Evolutionary conservation across 2,329 filamentous ascomycete genomes (phyloP), one percentile per base, ranked within the genome.

Genomic region (Diaporthe destruens): DNA sequence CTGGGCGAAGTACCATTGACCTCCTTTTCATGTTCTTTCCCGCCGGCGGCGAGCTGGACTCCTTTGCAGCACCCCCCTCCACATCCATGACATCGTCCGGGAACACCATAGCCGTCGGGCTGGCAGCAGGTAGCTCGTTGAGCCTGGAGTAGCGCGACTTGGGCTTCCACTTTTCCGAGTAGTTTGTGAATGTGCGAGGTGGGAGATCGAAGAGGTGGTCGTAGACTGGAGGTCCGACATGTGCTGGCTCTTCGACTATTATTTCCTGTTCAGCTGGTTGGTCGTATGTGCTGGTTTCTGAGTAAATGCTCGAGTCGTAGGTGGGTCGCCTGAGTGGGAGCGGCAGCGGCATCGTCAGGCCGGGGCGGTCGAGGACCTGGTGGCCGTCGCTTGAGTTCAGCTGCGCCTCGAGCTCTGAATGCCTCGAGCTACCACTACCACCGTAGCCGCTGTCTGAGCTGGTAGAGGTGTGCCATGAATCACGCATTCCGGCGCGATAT

Each of bases 371-470:
- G 3, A 42, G 39, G 14, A 18, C 44, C 34, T 70, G 44, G 11
- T 23, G 51, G 3, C 23, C 32, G 3, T 53, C 54, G 42, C 42
- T 29, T 5, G 42, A 39, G 14, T 59, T 55, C 32, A 59, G 14
- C 6, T 23, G 69, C 0, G 56, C 29, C 16, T 56, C 42, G 3
- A 55, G 16, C n/a, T 56, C 34, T 6, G 49, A 69, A 3, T 42
- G 55, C 23, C 42, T 32, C 0, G 71, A 72, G 20, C 55, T 56
- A 14, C 29, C 72, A 29, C 44, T 56, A 9, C 29, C 72, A 36
- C 44, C 44, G 44, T 74, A 74, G 12, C 72, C 72, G 51, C 72
- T 74, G 70, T 74, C 72, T 34, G 72, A 72, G 25, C 57, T 44
- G 25, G 34, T 39, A 14, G 70, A 72, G 18, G 55, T 51, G 29